Percentiles rank a stretch among this genome's conserved stretches.
Evolutionary conservation across 192 early-diverging fungal genomes (phyloP).

Genomic region (Coemansia sp.): DNA sequence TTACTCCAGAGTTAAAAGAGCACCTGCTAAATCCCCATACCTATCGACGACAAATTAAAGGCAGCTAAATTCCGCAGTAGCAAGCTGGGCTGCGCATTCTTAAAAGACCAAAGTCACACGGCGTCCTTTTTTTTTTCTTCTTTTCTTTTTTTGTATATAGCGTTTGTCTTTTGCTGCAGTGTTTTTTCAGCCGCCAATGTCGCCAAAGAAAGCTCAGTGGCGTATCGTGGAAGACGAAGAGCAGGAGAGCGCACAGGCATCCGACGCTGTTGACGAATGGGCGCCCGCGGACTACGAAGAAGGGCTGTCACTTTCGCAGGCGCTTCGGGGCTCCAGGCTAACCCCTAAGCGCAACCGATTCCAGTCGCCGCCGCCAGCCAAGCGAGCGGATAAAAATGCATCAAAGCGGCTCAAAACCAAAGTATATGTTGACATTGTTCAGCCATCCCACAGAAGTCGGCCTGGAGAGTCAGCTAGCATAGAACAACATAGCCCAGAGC

Average conservation of each 20-base stretch:
- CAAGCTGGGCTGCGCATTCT: too few relatives aligned
- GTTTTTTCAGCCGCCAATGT: neutral
- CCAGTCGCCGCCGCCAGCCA: too few relatives aligned
- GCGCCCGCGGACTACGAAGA: neutral
- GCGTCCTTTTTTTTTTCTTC: too few relatives aligned
- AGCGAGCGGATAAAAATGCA: neutral
- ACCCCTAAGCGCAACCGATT: neutral
- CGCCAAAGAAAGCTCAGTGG: neutral
- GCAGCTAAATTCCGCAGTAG: too few relatives aligned
- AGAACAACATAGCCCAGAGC: neutral
- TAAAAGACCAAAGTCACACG: too few relatives aligned
- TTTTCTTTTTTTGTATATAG: too few relatives aligned
- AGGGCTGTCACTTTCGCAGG: neutral
- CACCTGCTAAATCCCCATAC: too few relatives aligned
- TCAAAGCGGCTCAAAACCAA: neutral
- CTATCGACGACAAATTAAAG: too few relatives aligned
- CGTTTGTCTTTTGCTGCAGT: too few relatives aligned
- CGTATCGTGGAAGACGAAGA: neutral
- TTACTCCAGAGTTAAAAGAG: too few relatives aligned
- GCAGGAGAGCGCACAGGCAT: neutral
- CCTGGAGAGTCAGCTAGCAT: neutral
- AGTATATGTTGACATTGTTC: neutral
- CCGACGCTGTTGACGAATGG: constrained; percentile 18
- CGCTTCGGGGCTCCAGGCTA: neutral
- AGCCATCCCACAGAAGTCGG: neutral